Base-by-base conservation (phyloP, 2,329 filamentous ascomycete species). In the Drechslera avenae region DNA sequence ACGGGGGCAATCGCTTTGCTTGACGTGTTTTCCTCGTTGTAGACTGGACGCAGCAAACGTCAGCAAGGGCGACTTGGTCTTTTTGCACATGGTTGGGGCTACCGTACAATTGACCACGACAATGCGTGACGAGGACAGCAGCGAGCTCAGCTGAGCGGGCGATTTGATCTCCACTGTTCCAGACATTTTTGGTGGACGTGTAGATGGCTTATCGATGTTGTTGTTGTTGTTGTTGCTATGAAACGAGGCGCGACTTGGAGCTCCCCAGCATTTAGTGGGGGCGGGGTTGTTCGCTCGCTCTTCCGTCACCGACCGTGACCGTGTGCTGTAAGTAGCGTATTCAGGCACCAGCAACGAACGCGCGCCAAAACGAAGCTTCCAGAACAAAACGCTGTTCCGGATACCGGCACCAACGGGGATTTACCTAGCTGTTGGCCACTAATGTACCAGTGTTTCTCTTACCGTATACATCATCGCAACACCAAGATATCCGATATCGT, bases 31-130 rank as follows among this genome's bases (percentile, higher is more conserved):
- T 89, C 94, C 68, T 90, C 87, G 66, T 91, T 90, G 67, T 90
- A 93, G 81, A 97, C 91, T 96, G 65, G 41, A 36, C 31, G 45
- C 19, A 51, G 40, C 54, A 54, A 54, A 64, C 30, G 60, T 66
- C 42, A 69, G 59, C 46, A 56, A 43, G 65, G 54, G 60, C 64
- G 57, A 62, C 36, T 53, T 45, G 39, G 35, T 18, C 23, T 46
- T n/a, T 35, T 39, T 57, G 26, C 26, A 28, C 32, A 41, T 16
- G 9, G 14, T 17, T 26, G 50, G 34, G 37, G 43, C 53, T 48
- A 54, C 81, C 90, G 83, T 79, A 96, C 91, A 97, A 77, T 96
- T 90, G 67, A 88, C 86, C 46, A 97, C 87, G 34, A 97, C 90
- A 52, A 96, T 84, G 60, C 83, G 85, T 28, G 89, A 91, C 47